Evolutionary conservation across 2,329 filamentous ascomycete species (phyloP).

Genomic region (Fusarium ambrosium): DNA sequence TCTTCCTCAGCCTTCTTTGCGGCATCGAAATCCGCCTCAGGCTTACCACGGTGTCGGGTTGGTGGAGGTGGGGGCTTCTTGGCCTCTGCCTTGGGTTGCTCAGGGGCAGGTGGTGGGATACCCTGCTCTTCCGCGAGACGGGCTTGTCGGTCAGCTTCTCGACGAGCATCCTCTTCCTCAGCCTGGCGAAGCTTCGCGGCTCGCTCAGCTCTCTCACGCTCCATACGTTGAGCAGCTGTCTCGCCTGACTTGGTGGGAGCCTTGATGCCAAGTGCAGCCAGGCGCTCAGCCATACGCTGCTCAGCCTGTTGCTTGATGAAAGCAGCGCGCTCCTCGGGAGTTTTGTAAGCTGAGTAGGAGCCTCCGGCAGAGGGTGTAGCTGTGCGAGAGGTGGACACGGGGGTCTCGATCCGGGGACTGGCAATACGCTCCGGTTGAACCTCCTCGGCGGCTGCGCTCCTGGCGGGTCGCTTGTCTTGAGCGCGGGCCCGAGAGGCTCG

Average conservation of each 20-base stretch:
- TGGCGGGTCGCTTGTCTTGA: constrained; percentile 67
- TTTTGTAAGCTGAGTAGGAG: constrained; percentile 87
- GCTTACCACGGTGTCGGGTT: constrained; percentile 75
- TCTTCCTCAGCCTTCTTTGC: constrained; percentile 70
- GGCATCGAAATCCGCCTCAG: constrained; percentile 70
- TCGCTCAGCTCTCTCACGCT: constrained; percentile 88
- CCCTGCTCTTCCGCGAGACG: constrained; percentile 84
- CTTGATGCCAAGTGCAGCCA: constrained; percentile 93
- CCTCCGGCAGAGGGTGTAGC: constrained; percentile 65
- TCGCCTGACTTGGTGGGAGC: constrained; percentile 84
- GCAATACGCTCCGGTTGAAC: constrained; percentile 55
- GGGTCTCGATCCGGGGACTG: constrained; percentile 66
- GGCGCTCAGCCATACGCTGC: constrained; percentile 94
- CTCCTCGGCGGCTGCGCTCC: constrained; percentile 58
- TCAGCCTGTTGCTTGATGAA: constrained; percentile 98
- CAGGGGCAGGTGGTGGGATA: constrained; percentile 68
- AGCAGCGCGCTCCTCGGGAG: constrained; percentile 91
- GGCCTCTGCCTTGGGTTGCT: constrained; percentile 59
- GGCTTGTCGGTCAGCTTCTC: constrained; percentile 88
- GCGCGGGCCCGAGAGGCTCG: constrained; percentile 77
- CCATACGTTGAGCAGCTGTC: constrained; percentile 83
- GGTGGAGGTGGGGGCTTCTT: constrained; percentile 85
- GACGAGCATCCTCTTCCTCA: constrained; percentile 91
- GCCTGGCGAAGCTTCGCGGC: constrained; percentile 90
- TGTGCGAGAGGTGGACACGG: constrained; percentile 67